A percentile compares a stretch with the other conserved stretches of the same genome.
Evolutionary conservation across 257 asterid genomes (phyloP).

Genomic region (Datura wrightii): DNA sequence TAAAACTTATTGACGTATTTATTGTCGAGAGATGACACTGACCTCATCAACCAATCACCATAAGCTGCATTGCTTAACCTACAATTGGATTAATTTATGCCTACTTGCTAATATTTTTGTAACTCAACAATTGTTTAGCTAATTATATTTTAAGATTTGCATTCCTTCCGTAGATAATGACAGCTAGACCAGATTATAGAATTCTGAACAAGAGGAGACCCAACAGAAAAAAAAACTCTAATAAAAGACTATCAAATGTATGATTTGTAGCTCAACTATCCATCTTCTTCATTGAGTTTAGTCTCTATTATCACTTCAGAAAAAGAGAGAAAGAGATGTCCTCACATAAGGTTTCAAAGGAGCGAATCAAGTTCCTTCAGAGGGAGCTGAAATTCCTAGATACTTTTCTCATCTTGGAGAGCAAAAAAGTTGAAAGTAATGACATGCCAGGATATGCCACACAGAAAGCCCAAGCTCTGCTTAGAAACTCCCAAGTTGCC

Average conservation of each 20-base stretch:
- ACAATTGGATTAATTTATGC: not conserved
- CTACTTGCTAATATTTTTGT: not conserved
- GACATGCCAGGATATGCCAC: not conserved
- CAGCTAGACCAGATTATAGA: not conserved
- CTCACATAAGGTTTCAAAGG: not conserved
- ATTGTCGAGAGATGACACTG: not conserved
- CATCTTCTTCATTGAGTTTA: not conserved
- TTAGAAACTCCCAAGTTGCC: not conserved
- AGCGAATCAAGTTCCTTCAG: not conserved
- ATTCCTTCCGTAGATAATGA: no score
- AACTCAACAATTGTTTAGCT: not conserved
- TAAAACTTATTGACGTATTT: no score
- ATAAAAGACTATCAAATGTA: not conserved
- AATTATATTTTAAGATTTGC: not conserved
- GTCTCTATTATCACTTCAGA: not conserved
- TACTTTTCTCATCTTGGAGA: not conserved
- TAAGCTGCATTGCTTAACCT: not conserved
- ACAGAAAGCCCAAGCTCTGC: not conserved
- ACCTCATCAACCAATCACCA: not conserved
- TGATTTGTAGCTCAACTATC: not conserved
- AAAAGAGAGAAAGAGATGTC: not conserved
- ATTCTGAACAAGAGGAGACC: not conserved
- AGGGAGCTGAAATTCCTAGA: not conserved
- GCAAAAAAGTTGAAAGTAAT: not conserved
- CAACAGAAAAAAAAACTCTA: not conserved